phyloP scores from a whole-genome alignment of 768 basidiomycete species.

The Rhodocollybia butyracea region DNA sequence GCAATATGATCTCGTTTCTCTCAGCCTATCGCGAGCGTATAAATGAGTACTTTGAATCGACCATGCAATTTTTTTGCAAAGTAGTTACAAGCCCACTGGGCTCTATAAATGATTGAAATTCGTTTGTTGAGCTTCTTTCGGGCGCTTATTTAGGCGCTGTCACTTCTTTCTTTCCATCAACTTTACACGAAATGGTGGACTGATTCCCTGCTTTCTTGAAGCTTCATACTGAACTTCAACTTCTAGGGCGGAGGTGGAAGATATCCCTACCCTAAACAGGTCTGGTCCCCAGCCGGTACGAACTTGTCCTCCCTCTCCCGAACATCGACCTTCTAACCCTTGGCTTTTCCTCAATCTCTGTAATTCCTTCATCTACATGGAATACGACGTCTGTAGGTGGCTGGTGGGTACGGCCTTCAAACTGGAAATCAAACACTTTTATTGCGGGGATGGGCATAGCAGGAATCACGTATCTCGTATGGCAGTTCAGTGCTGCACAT shows the following conservation, averaged over 20 bases:
- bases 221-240: not conserved
- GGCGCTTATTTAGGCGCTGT: no score
- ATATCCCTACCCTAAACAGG: slow-evolving; percentile 70
- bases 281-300: slow-evolving; percentile 69
- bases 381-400: slow-evolving; percentile 41
- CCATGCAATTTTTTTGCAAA: no score
- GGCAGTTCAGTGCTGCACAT: slow-evolving; percentile 52
- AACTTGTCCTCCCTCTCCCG: slow-evolving; percentile 9
- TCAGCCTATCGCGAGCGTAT: no score
- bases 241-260: slow-evolving; percentile 53
- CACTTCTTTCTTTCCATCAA: not conserved
- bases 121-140: no score
- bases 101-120: no score
- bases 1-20: slow-evolving; percentile 4
- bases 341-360: no score
- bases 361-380: no score
- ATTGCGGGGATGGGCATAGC: slow-evolving; percentile 50
- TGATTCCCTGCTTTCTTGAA: no score
- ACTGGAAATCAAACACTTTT: slow-evolving; percentile 64
- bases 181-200: not conserved
- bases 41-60: no score
- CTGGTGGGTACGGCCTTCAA: slow-evolving; percentile 71
- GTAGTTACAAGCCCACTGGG: no score
- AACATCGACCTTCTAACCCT: no score
- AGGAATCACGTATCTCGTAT: slow-evolving; percentile 48